Conservation (phyloP, 164 flowering plant species). For the Echeveria elegans region DNA sequence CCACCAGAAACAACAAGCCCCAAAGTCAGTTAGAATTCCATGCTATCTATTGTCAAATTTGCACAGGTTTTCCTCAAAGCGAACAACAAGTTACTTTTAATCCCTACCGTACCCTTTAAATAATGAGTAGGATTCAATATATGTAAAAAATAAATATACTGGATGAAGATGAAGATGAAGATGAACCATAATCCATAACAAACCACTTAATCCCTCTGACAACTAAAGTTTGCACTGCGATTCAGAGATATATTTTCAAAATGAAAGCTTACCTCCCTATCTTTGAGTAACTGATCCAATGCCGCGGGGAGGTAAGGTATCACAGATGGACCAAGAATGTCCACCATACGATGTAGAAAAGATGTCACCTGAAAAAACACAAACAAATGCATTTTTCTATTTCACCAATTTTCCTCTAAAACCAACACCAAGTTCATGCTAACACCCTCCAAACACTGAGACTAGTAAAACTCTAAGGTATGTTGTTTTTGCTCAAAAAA, state of each 20-base stretch:
- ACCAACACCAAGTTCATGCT: neutral
- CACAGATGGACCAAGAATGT: conserved; percentile 76
- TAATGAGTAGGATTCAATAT: neutral
- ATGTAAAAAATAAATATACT: neutral
- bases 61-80: neutral
- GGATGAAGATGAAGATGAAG: neutral
- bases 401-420: neutral
- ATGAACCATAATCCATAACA: neutral
- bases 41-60: neutral
- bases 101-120: neutral
- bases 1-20: neutral
- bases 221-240: neutral
- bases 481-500: neutral
- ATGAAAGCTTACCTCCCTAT: conserved; percentile 45
- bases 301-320: conserved; percentile 92
- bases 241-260: neutral
- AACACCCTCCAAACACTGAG: conserved; percentile 5
- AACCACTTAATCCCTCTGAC: neutral
- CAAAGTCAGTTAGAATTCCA: neutral
- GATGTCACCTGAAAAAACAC: conserved; percentile 60
- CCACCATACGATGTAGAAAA: conserved; percentile 97
- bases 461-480: neutral
- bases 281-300: conserved; percentile 75
- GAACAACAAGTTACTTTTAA: neutral
- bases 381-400: neutral